Percentiles rank a stretch among this genome's conserved stretches.
phyloP scores from a whole-genome alignment of 2,329 filamentous ascomycete species.

The Lachnellula occidentalis region DNA sequence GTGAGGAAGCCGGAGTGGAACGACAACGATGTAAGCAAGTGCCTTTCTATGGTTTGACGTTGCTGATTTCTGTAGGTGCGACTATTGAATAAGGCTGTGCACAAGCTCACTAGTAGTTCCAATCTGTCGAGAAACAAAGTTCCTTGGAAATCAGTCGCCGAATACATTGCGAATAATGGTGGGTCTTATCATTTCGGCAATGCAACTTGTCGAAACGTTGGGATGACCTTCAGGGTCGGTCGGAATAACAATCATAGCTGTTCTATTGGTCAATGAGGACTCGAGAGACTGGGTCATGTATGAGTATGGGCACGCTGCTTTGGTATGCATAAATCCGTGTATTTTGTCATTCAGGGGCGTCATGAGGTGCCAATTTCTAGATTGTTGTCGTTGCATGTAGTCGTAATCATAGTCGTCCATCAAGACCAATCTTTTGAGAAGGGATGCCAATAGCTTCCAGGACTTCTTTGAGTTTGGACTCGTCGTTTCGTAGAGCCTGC shows the following conservation, averaged over 20 bases:
- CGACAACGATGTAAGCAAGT: constrained; percentile 53
- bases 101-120: constrained; percentile 26
- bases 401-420: constrained; percentile 1
- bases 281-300: neutral
- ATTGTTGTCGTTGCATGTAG: neutral
- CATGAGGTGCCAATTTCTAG: neutral
- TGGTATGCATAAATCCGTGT: neutral
- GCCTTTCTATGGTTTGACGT: neutral
- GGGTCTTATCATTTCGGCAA: constrained; percentile 56
- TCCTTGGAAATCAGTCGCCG: constrained; percentile 52
- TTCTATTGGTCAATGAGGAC: neutral
- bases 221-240: constrained; percentile 35
- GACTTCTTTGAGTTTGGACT: constrained; percentile 37
- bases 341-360: neutral
- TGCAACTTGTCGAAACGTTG: constrained; percentile 53
- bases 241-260: neutral
- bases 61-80: constrained; percentile 33
- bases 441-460: constrained; percentile 30
- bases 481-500: constrained; percentile 42
- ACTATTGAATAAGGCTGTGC: constrained; percentile 41
- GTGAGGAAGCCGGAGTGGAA: constrained; percentile 63
- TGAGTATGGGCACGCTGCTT: neutral
- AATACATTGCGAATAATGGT: constrained; percentile 46
- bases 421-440: constrained; percentile 1
- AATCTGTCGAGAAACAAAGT: constrained; percentile 34